Conservation (phyloP, 2,329 filamentous ascomycete species). For the Aspergillus pseudoglaucus region DNA sequence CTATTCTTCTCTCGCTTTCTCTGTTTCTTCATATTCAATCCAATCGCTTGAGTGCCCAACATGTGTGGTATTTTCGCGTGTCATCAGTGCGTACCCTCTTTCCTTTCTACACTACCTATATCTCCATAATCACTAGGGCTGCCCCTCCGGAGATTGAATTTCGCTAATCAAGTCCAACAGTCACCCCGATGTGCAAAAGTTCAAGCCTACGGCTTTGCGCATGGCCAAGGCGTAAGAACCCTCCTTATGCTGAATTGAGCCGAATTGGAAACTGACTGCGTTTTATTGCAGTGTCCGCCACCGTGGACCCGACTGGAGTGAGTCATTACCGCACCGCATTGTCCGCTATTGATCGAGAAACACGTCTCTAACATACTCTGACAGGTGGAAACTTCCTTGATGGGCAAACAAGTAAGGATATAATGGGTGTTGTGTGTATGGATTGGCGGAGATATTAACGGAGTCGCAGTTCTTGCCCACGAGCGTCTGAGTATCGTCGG, state of each 20-base stretch:
- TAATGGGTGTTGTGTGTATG: neutral
- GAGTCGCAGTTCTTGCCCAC: conserved; percentile 73
- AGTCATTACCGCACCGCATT: conserved; percentile 41
- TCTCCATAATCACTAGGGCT: neutral
- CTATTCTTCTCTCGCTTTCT: conserved; percentile 4
- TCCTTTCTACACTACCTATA: conserved; percentile 3
- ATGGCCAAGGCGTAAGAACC: conserved; percentile 82
- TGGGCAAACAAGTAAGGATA: conserved; percentile 74
- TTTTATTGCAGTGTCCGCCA: conserved; percentile 68
- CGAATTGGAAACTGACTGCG: conserved; percentile 25
- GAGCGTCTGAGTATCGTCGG: conserved; percentile 97
- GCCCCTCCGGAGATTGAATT: conserved; percentile 3
- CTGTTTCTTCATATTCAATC: conserved; percentile 7
- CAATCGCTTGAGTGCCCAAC: conserved; percentile 38
- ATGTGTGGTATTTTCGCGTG: conserved; percentile 99
- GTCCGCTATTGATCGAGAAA: conserved; percentile 1
- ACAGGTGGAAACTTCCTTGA: conserved; percentile 79
- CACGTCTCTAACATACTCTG: conserved; percentile 16
- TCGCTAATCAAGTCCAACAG: conserved; percentile 31
- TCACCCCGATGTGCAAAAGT: conserved; percentile 90
- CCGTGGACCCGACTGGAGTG: conserved; percentile 97
- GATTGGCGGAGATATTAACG: conserved; percentile 14
- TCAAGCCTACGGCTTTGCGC: conserved; percentile 89
- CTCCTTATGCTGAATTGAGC: conserved; percentile 5
- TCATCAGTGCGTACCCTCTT: conserved; percentile 62